These are phyloP conservation scores for Alternaria hordeiaustralica DNA, from an alignment of 2,329 filamentous ascomycete genomes.

Conservation along the genomic window DNA sequence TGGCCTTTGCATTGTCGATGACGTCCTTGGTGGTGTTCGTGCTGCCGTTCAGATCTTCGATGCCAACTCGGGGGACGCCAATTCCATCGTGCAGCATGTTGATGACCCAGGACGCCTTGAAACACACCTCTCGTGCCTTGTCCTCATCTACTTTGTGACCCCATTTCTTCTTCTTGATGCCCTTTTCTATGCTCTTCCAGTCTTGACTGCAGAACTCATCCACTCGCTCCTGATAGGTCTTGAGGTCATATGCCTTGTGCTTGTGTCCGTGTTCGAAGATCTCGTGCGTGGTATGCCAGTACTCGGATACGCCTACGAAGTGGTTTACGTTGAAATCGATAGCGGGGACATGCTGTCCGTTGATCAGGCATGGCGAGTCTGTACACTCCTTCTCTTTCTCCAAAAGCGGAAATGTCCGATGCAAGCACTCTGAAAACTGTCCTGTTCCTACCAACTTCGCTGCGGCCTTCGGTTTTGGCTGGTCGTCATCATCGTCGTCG, in stretches of 20 bases:
- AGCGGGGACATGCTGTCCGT: slow-evolving; percentile 89
- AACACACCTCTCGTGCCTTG: slow-evolving; percentile 86
- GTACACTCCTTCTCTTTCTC: slow-evolving; percentile 87
- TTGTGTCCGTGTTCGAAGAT: slow-evolving; percentile 82
- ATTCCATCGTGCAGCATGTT: slow-evolving; percentile 96
- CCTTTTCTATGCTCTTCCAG: slow-evolving; percentile 77
- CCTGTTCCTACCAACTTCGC: slow-evolving; percentile 80
- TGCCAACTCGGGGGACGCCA: slow-evolving; percentile 82
- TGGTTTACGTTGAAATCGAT: slow-evolving; percentile 98
- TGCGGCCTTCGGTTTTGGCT: slow-evolving; percentile 18
- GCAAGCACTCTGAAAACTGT: slow-evolving; percentile 82
- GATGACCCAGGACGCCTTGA: slow-evolving; percentile 98
- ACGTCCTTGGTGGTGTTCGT: slow-evolving; percentile 77
- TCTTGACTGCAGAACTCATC: slow-evolving; percentile 82
- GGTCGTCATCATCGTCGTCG: slow-evolving; percentile 45
- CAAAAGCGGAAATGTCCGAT: slow-evolving; percentile 81
- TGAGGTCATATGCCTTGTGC: slow-evolving; percentile 83
- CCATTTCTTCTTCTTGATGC: slow-evolving; percentile 70
- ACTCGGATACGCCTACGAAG: slow-evolving; percentile 96
- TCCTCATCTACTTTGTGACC: slow-evolving; percentile 76
- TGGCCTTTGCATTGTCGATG: slow-evolving; percentile 71
- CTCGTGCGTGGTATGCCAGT: slow-evolving; percentile 98
- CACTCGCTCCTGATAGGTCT: slow-evolving; percentile 85
- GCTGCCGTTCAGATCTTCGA: slow-evolving; percentile 67
- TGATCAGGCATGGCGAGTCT: slow-evolving; percentile 84